Percentiles rank a stretch among this genome's conserved stretches.
Conservation (phyloP, 2,329 filamentous ascomycete genomes). For the Diaporthe citri region DNA sequence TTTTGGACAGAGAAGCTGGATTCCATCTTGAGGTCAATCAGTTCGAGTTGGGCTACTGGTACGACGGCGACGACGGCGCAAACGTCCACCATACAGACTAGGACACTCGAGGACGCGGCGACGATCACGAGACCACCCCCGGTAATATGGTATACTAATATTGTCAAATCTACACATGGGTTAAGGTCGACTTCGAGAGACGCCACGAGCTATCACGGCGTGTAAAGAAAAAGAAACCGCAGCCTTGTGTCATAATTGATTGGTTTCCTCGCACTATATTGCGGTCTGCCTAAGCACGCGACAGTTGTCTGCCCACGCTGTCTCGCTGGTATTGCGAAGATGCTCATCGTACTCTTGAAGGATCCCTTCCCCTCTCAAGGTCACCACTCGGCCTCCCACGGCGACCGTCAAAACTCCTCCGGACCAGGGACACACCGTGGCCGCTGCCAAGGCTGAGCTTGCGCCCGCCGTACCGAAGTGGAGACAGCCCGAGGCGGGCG, state of each 20-base stretch:
- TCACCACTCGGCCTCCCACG: slow-evolving; percentile 39
- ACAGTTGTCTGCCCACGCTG: neutral
- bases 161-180: slow-evolving; percentile 9
- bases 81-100: slow-evolving; percentile 12
- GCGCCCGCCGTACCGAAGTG: slow-evolving; percentile 36
- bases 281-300: neutral
- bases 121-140: slow-evolving; percentile 4
- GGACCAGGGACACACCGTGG: slow-evolving; percentile 26
- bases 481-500: slow-evolving; percentile 36
- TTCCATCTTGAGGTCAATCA: slow-evolving; percentile 10
- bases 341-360: slow-evolving; percentile 19
- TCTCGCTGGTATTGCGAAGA: neutral
- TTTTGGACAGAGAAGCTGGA: slow-evolving; percentile 18
- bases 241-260: neutral
- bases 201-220: neutral
- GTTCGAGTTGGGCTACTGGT: neutral
- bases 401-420: slow-evolving; percentile 40
- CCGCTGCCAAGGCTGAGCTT: slow-evolving; percentile 40
- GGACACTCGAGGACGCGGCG: slow-evolving; percentile 20
- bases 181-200: slow-evolving; percentile 4
- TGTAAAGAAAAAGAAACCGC: neutral
- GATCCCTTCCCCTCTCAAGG: slow-evolving; percentile 40
- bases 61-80: neutral
- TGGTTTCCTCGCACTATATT: neutral
- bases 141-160: slow-evolving; percentile 13